phyloP scores from a whole-genome alignment of 2,329 filamentous ascomycete species.

The Aspergillus fijiensis region DNA sequence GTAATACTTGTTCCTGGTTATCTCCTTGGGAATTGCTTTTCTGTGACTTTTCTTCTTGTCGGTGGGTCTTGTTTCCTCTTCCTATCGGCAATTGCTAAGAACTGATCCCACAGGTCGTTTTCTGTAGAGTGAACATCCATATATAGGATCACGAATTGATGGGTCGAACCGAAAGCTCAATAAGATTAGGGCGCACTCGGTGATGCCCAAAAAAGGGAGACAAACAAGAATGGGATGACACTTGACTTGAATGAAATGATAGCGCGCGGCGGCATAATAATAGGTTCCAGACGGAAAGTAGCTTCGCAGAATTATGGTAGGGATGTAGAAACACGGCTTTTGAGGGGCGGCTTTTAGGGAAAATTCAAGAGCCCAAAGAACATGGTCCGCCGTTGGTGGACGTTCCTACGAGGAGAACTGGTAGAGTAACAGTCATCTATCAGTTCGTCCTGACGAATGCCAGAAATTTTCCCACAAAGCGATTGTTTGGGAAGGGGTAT shows the following conservation, averaged over 20 bases:
- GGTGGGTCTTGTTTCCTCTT: neutral
- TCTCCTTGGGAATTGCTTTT: neutral
- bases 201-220: constrained; percentile 20
- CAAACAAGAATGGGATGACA: constrained; percentile 10
- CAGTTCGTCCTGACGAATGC: constrained; percentile 10
- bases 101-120: neutral
- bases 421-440: constrained; percentile 17
- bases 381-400: constrained; percentile 10
- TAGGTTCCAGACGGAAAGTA: neutral
- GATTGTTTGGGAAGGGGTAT: constrained; percentile 12
- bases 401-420: constrained; percentile 13
- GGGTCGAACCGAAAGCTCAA: constrained; percentile 1
- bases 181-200: constrained; percentile 14
- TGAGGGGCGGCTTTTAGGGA: neutral
- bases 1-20: neutral
- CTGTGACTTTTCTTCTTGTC: neutral
- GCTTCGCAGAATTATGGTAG: neutral
- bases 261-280: constrained; percentile 2
- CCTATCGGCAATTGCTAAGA: neutral
- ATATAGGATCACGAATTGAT: constrained; percentile 13
- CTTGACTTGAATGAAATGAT: neutral
- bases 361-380: neutral
- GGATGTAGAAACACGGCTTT: neutral
- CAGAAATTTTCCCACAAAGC: constrained; percentile 12
- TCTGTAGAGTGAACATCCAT: constrained; percentile 18